Base-by-base conservation (phyloP, 805 yeast species). In the Kluyveromyces aestuarii region DNA sequence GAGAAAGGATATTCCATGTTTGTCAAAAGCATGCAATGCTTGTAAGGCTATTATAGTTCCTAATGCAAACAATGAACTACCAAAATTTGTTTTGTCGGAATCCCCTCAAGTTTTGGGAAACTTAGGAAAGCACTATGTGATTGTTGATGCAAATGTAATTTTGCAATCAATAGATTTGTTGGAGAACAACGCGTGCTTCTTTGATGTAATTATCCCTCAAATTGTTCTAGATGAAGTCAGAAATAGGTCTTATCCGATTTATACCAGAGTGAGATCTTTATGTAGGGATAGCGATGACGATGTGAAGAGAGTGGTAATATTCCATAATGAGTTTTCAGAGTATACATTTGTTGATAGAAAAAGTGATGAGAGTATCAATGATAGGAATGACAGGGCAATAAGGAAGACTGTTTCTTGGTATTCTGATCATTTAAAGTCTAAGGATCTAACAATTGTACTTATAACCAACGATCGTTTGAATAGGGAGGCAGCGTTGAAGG, bases 121-220 rank as follows among this genome's bases (percentile, higher is more conserved):
- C 11, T 18, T 41, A 25, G 57, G 68, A 2, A 75, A 72, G n/a
- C 98, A 93, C 62, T 93, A 93, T 59, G 72, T 84, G 8, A 79
- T 93, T 0, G 64, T 90, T 8, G 99, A 93, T 64, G 88, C 98
- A 2, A 91, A 93, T 61, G 82, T 93, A 54, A 83, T 86, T 1
- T 70, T 93, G 52, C 85, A 82, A 61, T 91, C 96, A 6, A 91
- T 93, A 52, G 99, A 93, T 66, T 70, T 93, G 50, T 69, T 93
- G 48, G 99, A 93, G 65, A 82, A 80, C 58, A 73, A 74, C 18
- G 74, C 77, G 30, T 83, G 86, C 47, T 87, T 93, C 60, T 83
- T 76, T 59, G 98, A 93, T 67, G 96, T 90, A 16, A 83, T 93
- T 49, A 71, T 93, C n/a, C 96, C 98, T 1, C 99, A 93, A 64